These are phyloP conservation scores for Solanum hybrid DNA, from an alignment of 305 asterid genomes.

Conservation along the genomic window DNA sequence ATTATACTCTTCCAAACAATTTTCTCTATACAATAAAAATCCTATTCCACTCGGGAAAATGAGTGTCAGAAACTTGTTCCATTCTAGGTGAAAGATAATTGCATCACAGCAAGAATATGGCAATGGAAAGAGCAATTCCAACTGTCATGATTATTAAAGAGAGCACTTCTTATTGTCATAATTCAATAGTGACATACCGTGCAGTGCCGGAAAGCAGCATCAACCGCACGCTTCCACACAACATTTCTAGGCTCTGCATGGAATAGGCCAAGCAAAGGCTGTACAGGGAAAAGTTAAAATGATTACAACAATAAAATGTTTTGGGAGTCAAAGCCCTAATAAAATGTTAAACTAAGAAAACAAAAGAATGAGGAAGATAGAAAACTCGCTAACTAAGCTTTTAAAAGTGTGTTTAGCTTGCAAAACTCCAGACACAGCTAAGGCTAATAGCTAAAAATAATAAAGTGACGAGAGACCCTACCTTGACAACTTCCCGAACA, in stretches of 20 bases:
- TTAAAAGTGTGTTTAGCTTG: neutral
- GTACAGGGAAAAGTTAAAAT: conserved; percentile 23
- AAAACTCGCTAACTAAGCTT: neutral
- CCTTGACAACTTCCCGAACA: conserved; percentile 67
- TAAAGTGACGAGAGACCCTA: conserved; percentile 9
- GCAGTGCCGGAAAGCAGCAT: conserved; percentile 62
- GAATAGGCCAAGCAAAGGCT: conserved; percentile 86
- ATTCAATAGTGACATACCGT: conserved; percentile 31
- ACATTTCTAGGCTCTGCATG: conserved; percentile 72
- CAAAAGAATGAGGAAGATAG: neutral
- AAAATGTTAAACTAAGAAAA: neutral
- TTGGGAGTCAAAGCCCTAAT: neutral
- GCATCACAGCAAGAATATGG: neutral
- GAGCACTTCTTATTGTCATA: neutral
- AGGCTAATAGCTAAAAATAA: neutral
- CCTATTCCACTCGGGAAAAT: neutral
- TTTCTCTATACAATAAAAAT: neutral
- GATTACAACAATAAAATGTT: neutral
- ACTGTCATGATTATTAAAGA: neutral
- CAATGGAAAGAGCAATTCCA: neutral
- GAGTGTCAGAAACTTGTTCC: neutral
- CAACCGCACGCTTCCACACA: conserved; percentile 84
- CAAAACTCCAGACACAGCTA: neutral
- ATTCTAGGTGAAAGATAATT: neutral
- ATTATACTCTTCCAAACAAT: neutral